Conservation (phyloP, 148 eudicot species). For the Gaultheria prostrata region DNA sequence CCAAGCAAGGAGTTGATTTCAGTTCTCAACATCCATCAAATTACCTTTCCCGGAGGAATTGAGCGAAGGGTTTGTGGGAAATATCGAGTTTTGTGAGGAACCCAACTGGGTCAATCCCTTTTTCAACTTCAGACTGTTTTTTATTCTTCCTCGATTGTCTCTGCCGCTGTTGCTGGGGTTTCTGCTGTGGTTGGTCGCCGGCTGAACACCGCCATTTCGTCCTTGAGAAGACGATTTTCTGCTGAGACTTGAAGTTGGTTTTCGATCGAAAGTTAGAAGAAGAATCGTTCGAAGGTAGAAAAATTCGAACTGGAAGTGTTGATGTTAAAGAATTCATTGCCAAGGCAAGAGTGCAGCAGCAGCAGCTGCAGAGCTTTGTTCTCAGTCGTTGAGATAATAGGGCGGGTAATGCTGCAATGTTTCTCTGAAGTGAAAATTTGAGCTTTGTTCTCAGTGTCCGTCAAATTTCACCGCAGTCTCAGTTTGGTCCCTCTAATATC, state of each 20-base stretch:
- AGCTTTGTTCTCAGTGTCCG: too few species aligned
- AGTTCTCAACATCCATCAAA: not conserved
- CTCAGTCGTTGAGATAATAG: slow-evolving; percentile 5
- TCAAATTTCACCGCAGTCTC: too few species aligned
- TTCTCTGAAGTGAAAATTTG: too few species aligned
- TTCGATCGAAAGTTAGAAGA: slow-evolving; percentile 3
- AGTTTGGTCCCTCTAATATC: too few species aligned
- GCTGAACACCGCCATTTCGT: slow-evolving; percentile 43
- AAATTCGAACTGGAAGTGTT: slow-evolving; percentile 23
- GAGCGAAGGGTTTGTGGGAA: slow-evolving; percentile 66
- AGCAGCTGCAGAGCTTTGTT: not conserved
- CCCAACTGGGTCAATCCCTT: slow-evolving; percentile 87
- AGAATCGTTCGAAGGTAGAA: slow-evolving; percentile 16
- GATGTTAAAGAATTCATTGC: slow-evolving; percentile 32
- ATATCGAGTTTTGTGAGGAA: slow-evolving; percentile 60
- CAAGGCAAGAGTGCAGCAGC: not conserved
- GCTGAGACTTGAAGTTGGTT: slow-evolving; percentile 11
- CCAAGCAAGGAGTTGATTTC: not conserved
- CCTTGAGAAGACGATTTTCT: slow-evolving; percentile 8
- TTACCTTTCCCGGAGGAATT: slow-evolving; percentile 92
- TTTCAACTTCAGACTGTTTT: slow-evolving; percentile 18
- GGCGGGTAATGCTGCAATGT: not conserved
- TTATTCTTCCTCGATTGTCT: slow-evolving; percentile 27
- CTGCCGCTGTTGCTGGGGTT: slow-evolving; percentile 18
- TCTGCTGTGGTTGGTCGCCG: slow-evolving; percentile 27